phyloP scores from a whole-genome alignment of 805 yeast species.

The Schizosaccharomyces cryophilus region DNA sequence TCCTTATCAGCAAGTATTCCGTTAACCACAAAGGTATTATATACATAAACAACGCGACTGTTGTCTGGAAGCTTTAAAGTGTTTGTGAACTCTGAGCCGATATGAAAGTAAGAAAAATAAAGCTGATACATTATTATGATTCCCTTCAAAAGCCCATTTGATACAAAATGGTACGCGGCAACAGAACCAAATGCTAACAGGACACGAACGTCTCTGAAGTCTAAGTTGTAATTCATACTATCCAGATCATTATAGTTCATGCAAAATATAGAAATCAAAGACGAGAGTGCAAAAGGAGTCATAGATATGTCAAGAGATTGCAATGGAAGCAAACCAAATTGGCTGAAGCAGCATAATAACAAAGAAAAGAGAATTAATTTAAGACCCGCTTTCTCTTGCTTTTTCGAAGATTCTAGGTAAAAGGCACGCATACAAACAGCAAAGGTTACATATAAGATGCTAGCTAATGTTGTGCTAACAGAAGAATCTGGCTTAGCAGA shows the following conservation, averaged over 20 bases:
- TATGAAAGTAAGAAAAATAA: background rate
- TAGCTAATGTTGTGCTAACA: too few species aligned
- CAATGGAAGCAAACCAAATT: background rate
- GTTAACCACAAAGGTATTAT: background rate
- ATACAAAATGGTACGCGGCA: background rate
- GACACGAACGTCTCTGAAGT: background rate
- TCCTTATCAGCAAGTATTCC: conserved; percentile 29
- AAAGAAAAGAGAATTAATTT: background rate
- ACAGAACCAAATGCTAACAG: background rate
- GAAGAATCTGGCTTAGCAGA: background rate
- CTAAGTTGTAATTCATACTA: background rate
- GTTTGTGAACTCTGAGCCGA: background rate
- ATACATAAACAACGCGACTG: background rate
- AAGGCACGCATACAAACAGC: background rate
- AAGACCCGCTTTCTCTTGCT: background rate
- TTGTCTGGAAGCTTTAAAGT: background rate
- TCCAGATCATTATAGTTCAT: background rate
- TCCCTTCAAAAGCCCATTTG: background rate
- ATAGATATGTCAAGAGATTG: background rate
- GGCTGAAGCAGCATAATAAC: background rate
- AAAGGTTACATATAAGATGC: too few species aligned
- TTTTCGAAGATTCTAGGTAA: background rate
- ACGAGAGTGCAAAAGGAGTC: background rate
- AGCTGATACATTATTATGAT: background rate
- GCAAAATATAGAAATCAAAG: background rate